Evolutionary conservation across 179 eudicot genomes (phyloP).

Genomic region (Beta macrorhiza): DNA sequence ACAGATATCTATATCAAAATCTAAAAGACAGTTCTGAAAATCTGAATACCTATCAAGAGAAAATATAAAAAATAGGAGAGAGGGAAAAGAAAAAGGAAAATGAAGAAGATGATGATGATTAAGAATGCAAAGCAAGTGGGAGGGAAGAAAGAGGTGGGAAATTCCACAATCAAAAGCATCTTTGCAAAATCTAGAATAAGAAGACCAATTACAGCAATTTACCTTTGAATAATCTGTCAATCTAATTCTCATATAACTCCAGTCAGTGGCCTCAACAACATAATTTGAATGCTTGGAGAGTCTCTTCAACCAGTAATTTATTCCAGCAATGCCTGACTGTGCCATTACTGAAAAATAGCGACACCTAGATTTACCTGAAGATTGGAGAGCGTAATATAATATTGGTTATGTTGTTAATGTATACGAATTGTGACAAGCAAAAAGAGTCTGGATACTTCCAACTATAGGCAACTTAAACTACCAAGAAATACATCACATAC

Average conservation of each 20-base stretch:
- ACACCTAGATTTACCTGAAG: constrained; percentile 57
- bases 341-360: constrained; percentile 49
- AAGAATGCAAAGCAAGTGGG: neutral
- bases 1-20: neutral
- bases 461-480: neutral
- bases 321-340: constrained; percentile 41
- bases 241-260: constrained; percentile 48
- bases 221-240: constrained; percentile 75
- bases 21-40: neutral
- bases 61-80: neutral
- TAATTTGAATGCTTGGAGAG: constrained; percentile 23
- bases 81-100: neutral
- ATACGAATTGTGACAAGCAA: neutral
- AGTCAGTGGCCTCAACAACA: constrained; percentile 31
- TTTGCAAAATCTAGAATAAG: neutral
- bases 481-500: constrained; percentile 41
- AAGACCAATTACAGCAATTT: neutral
- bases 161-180: neutral
- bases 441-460: neutral
- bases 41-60: neutral
- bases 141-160: neutral
- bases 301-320: constrained; percentile 29
- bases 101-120: neutral
- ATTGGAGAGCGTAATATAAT: neutral
- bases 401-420: neutral